Evolutionary conservation across 106 monocot genomes (phyloP).

Genomic region (Alisma plantagoaquatica): DNA sequence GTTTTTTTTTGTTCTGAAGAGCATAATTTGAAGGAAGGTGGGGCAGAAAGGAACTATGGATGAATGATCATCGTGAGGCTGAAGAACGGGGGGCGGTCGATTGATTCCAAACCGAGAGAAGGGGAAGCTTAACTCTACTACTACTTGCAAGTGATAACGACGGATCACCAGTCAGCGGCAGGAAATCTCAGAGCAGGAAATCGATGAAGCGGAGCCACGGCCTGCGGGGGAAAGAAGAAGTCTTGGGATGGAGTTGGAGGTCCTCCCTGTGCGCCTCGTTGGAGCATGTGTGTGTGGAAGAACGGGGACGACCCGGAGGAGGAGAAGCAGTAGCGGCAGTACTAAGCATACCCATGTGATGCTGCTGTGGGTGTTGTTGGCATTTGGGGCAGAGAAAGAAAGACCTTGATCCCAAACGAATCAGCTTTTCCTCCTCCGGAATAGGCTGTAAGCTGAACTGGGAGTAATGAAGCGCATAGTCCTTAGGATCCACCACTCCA

Average conservation of each 20-base stretch:
- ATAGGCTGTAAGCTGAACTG: slow-evolving; percentile 68
- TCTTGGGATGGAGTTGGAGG: background rate
- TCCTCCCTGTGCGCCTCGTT: background rate
- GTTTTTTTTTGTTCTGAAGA: no score
- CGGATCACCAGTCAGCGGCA: no score
- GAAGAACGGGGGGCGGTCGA: no score
- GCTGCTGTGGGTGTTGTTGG: background rate
- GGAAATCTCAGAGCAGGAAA: slow-evolving; percentile 2
- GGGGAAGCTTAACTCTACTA: no score
- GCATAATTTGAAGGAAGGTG: no score
- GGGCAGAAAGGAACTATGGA: no score
- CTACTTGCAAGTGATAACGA: no score
- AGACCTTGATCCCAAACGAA: slow-evolving; percentile 49
- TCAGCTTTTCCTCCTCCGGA: slow-evolving; percentile 37
- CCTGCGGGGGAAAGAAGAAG: no score
- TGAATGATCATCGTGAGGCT: no score
- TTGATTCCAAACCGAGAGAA: no score
- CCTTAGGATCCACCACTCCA: slow-evolving; percentile 23
- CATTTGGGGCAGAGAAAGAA: slow-evolving; percentile 65
- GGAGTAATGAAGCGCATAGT: slow-evolving; percentile 73
- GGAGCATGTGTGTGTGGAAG: background rate
- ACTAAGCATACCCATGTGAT: background rate
- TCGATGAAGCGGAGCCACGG: slow-evolving; percentile 1
- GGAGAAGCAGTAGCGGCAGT: background rate
- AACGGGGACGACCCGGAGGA: background rate